Conservation (phyloP, 345 rosid genomes). For the Populus deltoides region DNA sequence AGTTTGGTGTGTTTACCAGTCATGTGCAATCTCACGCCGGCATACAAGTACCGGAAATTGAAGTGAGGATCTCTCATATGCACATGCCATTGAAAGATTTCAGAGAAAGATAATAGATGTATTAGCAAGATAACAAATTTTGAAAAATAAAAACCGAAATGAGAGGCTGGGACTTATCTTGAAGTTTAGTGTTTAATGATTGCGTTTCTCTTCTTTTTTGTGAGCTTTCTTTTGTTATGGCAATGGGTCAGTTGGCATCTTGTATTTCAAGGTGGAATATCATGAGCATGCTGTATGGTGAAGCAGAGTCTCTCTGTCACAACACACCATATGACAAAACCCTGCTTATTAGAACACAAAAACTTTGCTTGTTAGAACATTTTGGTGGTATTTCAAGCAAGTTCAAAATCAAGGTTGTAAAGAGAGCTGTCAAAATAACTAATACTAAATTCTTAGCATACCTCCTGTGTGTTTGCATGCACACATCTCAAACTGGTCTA, state of each 20-base stretch:
- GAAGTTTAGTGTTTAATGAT: background rate
- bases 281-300: background rate
- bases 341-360: background rate
- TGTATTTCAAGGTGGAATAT: background rate
- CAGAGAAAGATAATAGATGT: background rate
- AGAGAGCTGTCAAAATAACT: background rate
- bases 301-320: background rate
- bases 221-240: background rate
- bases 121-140: too few relatives aligned
- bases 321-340: background rate
- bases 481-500: background rate
- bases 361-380: background rate
- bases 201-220: background rate
- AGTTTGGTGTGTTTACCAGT: background rate
- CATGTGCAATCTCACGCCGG: conserved; percentile 1
- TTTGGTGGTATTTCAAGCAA: background rate
- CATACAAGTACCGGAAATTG: conserved; percentile 4
- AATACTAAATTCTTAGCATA: background rate
- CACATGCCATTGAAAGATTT: background rate
- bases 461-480: background rate
- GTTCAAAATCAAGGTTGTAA: background rate
- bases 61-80: background rate
- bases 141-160: background rate
- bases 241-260: background rate
- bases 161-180: background rate